Base-by-base conservation (phyloP, 495 filamentous ascomycete genomes). In the Aspergillus ostianus region DNA sequence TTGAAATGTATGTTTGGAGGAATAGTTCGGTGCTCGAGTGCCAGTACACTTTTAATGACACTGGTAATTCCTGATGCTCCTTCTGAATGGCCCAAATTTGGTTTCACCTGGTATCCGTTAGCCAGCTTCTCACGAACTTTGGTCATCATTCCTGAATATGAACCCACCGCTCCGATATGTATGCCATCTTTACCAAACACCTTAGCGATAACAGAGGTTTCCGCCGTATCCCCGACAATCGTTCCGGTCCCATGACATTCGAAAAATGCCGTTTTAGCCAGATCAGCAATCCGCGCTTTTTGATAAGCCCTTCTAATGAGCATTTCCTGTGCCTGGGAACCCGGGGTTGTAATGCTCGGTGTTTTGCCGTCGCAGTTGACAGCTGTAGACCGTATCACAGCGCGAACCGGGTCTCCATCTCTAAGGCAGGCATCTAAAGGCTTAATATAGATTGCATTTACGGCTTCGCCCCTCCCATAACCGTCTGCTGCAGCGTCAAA, bases 401-500 rank as follows among this genome's bases (percentile, higher is more conserved):
- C 76, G 0, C 79, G 59, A 17, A 82, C 72, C 1, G 73, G 67
- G 55, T 75, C 66, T 0, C 61, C 57, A 18, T 73, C 74, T 4
- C 48, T 13, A 0, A 81, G 32, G 2, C 78, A 77, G 29, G 66
- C 50, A 4, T 53, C 36, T 0, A 73, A 53, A 0, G 5, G 30
- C 49, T 77, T 80, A 4, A 81, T 36, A 21, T 67, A 72, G 2
- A 78, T 46, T 0, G 71, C 70, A 48, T 27, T 63, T n/a, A 75
- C 62, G 0, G 64, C 72, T 61, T 90, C 88, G 10, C 78, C 88
- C 15, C 87, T 79, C 0, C 71, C 84, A 64, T 85, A 90, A 0
- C 88, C 88, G 58, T 85, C 78, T 0, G 85, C 88, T 10, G 69
- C 58, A 1, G 75, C 73, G 62, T 87, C 85, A 59, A 87, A 92